Base-by-base conservation (phyloP, 2,329 filamentous ascomycete species). In the Colletotrichum zoysiae region DNA sequence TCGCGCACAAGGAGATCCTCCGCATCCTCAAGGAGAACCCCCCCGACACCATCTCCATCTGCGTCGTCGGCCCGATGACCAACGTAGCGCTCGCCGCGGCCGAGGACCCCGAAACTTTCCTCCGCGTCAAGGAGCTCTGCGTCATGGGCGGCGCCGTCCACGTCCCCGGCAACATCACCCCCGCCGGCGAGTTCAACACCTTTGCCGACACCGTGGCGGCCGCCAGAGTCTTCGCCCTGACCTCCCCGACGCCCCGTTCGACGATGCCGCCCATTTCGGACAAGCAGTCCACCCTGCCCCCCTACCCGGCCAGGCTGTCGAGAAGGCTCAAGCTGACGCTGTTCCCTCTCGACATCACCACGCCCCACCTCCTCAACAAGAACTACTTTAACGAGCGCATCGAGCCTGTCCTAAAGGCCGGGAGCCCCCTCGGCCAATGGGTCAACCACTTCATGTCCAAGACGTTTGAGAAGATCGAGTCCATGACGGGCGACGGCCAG, bases 121-220 rank as follows among this genome's bases (percentile, higher is more conserved):
- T 99, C 67, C 90, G 91, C 55, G 93, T 91, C 60, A 97, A 97
- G 81, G 95, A 98, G 81, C 88, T 99, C 3, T 92, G 97, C 5
- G 93, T 98, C 58, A 99, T 99, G 96, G 96, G 95, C 71, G 96
- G 96, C 71, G 91, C 93, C 33, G 88, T 99, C 65, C 87, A 93
- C 71, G 84, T 90, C 56, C 88, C 91, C 62, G 96, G 96, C 76
- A 99, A 99, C 81, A 90, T 93, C 78, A 91, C 90, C 57, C 95
- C 96, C 1, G 89, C 92, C 16, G 94, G 93, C 74, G 96, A 99
- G 81, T 99, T 99, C 88, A 99, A 99, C 85, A 93, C 92, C 69
- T 97, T 94, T 78, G 95, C 96, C 70, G 97, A 99, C 80, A 87
- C 93, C 26, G 87, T 93, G 51, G 93, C 93, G 38, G 89, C 93